Evolutionary conservation across 2,329 filamentous ascomycete species (phyloP), one percentile per base, ranked within the genome.

Genomic region (Tolypocladium tropicale): DNA sequence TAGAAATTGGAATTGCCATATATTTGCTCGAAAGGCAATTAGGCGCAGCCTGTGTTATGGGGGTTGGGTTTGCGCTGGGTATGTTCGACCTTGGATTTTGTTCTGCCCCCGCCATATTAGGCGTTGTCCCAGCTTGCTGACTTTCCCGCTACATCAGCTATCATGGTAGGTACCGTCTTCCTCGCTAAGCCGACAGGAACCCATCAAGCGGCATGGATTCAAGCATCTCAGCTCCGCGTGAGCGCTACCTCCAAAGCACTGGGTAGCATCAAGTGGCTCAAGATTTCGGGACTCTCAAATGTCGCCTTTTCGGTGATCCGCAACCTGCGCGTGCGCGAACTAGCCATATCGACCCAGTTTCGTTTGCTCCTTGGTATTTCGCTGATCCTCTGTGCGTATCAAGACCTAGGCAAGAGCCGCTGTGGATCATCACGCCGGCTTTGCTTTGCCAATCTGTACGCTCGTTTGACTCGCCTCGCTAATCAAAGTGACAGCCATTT

Each of bases 261-360:
- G 0, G 72, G 70, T 4, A 74, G 72, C 21, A 79, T 81, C 67
- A 80, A 78, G 59, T 74, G 73, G 21, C 70, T 80, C 55, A 81
- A 79, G 59, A 73, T 80, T 55, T 69, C 75, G 0, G 78, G 78
- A 0, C 61, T 81, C 10, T 74, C 71, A 36, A 65, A 72, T 14
- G 70, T 70, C 4, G 76, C 61, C 67, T 41, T 53, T 12, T 53
- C 51, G 21, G 51, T 53, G 1, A 53, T 66, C 64, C 50, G 52
- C 54, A 0, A 56, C 60, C 11, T 65, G 16, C 59, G 65, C 9
- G 56, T 46, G 4, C 36, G 12, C 12, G 65, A 67, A 37, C 52
- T 67, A 5, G 53, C 56, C 3, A 52, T 60, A 14, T 66, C 64
- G 3, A 62, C 56, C 43, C 61, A 54, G 34, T 67, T 57, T 55